phyloP scores from a whole-genome alignment of 2,329 filamentous ascomycete species.

The Cytospora paraplurivora region DNA sequence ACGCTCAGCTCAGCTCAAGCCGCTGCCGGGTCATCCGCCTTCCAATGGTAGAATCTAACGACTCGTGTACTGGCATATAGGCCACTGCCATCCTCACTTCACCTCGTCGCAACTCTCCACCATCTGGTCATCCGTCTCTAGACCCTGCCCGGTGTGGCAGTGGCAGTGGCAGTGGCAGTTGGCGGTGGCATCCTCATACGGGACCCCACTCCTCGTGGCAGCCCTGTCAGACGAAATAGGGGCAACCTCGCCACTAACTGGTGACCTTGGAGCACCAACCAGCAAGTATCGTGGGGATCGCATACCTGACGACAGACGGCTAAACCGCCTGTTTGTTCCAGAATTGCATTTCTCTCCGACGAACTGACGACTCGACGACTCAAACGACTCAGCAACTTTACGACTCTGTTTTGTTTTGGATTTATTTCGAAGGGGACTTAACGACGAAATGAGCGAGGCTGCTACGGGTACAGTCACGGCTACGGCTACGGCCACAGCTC shows the following conservation, averaged over 20 bases:
- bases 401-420: background rate
- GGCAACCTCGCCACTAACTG: constrained; percentile 12
- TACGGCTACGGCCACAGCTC: constrained; percentile 13
- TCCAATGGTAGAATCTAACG: constrained; percentile 7
- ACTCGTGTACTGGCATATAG: background rate
- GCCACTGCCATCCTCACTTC: constrained; percentile 2
- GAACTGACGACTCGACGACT: background rate
- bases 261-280: background rate
- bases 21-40: constrained; percentile 3
- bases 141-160: constrained; percentile 12
- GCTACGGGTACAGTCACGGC: constrained; percentile 14
- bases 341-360: background rate
- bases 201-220: constrained; percentile 4
- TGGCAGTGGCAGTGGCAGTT: no score
- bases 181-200: constrained; percentile 10
- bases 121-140: background rate
- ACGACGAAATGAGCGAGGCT: constrained; percentile 19
- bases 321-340: background rate
- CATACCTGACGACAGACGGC: background rate
- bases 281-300: background rate
- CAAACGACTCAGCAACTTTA: no score
- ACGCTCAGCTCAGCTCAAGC: background rate
- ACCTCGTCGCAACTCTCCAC: background rate
- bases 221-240: background rate
- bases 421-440: background rate